Evolutionary conservation across 192 early-diverging fungal species (phyloP).

Genomic region (Gamsiella multidivaricata): DNA sequence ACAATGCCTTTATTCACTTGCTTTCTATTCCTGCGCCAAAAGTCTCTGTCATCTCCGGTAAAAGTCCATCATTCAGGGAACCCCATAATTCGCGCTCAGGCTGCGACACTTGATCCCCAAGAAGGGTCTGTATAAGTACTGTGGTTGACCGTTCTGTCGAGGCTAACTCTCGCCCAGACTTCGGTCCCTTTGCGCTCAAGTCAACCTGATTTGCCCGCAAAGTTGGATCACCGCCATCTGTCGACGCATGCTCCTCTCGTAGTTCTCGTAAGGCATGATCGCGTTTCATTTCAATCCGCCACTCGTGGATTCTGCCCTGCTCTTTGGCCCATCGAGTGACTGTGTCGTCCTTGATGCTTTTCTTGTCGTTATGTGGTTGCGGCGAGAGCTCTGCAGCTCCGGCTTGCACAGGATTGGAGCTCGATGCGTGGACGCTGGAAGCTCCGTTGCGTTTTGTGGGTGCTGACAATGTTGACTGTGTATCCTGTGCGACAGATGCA

Average conservation of each 20-base stretch:
- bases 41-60: constrained; percentile 1
- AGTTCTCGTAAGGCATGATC: not conserved
- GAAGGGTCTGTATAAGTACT: too few species aligned
- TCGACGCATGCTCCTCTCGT: not conserved
- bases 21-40: constrained; percentile 2
- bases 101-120: too few species aligned
- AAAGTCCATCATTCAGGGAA: not conserved
- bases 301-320: constrained; percentile 25
- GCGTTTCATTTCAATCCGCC: constrained; percentile 14
- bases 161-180: too few species aligned
- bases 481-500: not conserved
- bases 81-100: too few species aligned
- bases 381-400: not conserved
- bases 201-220: not conserved
- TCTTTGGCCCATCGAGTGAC: constrained; percentile 29
- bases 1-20: too few species aligned
- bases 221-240: not conserved
- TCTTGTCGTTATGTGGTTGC: not conserved
- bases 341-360: not conserved
- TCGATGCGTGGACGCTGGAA: not conserved
- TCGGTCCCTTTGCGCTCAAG: not conserved
- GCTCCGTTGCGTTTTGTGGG: not conserved
- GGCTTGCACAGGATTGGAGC: too few species aligned
- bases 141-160: too few species aligned
- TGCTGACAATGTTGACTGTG: not conserved